Base-by-base conservation (phyloP, 1,139 yeast species). In the Debaryomyces psychrophilus region DNA sequence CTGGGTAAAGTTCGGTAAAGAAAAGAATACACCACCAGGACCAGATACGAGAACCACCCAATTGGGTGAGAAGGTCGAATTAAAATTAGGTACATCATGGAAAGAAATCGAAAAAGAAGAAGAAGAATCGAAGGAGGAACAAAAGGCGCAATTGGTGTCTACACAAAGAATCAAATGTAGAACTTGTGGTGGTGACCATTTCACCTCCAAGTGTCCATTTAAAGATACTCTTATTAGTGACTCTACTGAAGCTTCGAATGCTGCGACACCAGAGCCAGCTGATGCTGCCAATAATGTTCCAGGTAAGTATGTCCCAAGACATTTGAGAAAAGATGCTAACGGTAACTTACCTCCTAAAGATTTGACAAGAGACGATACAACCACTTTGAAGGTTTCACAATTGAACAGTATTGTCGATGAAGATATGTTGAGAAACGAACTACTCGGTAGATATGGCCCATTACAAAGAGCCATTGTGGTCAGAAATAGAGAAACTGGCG, bases 151-250 rank as follows among this genome's bases (percentile, higher is more conserved):
- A 55, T 70, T 71, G 56, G 76, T 73, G 41, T 68, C 77, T 43
- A 69, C 69, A 48, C 77, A 75, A 55, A 67, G 80, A 54, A 71
- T 86, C 60, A 76, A 73, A 61, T 93, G 99, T 82, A 88, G 98
- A 81, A 76, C 81, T 49, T 93, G 99, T 86, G 86, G 87, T 54
- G 97, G 97, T 62, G 87, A 84, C 57, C 99, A 93, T 79, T 90
- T 85, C 81, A 88, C 98, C 35, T 76, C 92, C 65, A 85, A 87
- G 73, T 93, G 99, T 87, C 99, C 99, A 55, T 90, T 85, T 79
- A 92, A 88, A 73, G 96, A 87, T 60, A 87, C 95, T 37, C 77
- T 93, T 68, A 95, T 92, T 33, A 77, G 77, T 25, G 71, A 70
- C 43, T 57, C 67, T 18, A 69, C 67, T 41, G 59, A 65, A 29